These are phyloP conservation scores for Tetrastigma voinierianum DNA, from an alignment of 164 flowering plant species.

Conservation along the genomic window DNA sequence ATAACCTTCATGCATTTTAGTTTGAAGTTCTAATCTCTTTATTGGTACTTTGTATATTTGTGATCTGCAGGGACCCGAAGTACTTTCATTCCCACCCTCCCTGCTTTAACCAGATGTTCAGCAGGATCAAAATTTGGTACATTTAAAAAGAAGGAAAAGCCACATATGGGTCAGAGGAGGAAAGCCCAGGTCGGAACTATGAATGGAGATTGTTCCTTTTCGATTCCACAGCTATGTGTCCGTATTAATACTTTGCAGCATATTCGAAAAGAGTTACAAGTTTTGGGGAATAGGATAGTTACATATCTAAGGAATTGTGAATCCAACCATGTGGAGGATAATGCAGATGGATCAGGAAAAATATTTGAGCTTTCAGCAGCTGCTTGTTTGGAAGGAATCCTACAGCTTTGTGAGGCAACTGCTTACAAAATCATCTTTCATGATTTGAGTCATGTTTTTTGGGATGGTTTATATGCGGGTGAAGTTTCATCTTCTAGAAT, in stretches of 20 bases:
- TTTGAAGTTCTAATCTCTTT: background rate
- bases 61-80: slow-evolving; percentile 40
- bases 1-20: background rate
- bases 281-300: slow-evolving; percentile 46
- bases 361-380: slow-evolving; percentile 59
- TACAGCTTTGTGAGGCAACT: slow-evolving; percentile 67
- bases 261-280: slow-evolving; percentile 59
- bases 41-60: background rate
- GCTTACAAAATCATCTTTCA: slow-evolving; percentile 75
- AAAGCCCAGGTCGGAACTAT: slow-evolving; percentile 53
- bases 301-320: slow-evolving; percentile 43
- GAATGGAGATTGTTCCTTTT: slow-evolving; percentile 45
- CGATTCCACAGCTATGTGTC: slow-evolving; percentile 67
- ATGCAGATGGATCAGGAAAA: slow-evolving; percentile 38
- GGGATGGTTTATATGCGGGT: slow-evolving; percentile 78
- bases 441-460: slow-evolving; percentile 63
- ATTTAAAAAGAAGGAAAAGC: slow-evolving; percentile 56
- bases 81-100: slow-evolving; percentile 47
- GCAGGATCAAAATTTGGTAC: slow-evolving; percentile 43
- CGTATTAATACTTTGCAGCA: slow-evolving; percentile 80
- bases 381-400: slow-evolving; percentile 74
- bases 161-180: slow-evolving; percentile 37
- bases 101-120: slow-evolving; percentile 58
- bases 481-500: slow-evolving; percentile 63
- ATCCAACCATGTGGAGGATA: slow-evolving; percentile 31